Evolutionary conservation across 305 asterid species (phyloP).

Genomic region (Plantago rigida): DNA sequence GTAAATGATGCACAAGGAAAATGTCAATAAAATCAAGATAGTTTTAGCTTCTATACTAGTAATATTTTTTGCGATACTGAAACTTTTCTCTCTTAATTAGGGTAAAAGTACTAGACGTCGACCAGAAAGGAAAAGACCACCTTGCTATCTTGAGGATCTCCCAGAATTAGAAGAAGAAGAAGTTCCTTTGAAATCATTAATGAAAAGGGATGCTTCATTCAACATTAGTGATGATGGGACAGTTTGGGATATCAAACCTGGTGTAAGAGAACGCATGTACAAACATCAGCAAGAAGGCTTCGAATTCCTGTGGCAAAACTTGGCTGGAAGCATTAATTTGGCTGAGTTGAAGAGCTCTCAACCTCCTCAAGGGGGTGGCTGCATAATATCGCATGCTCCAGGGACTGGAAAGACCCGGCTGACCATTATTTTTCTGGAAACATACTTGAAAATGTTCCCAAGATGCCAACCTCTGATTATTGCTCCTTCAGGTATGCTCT

Average conservation of each 20-base stretch:
- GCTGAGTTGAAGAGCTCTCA: background rate
- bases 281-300: constrained; percentile 9
- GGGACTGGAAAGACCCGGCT: constrained; percentile 37
- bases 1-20: too few species aligned
- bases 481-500: constrained; percentile 35
- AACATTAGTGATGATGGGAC: background rate
- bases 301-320: background rate
- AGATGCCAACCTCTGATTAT: constrained; percentile 30
- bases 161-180: too few species aligned
- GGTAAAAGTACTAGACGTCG: too few species aligned
- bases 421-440: constrained; percentile 30
- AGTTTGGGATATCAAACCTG: background rate
- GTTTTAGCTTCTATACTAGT: too few species aligned
- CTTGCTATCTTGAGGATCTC: too few species aligned
- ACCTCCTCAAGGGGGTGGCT: constrained; percentile 25
- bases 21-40: too few species aligned
- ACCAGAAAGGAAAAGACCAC: too few species aligned
- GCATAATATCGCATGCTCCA: constrained; percentile 41
- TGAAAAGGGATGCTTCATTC: background rate
- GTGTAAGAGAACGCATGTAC: background rate
- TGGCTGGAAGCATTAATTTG: background rate
- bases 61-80: too few species aligned
- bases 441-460: constrained; percentile 31
- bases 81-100: too few species aligned
- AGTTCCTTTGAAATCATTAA: background rate